Conservation (phyloP, 345 rosid genomes). For the Alliaria petiolata region DNA sequence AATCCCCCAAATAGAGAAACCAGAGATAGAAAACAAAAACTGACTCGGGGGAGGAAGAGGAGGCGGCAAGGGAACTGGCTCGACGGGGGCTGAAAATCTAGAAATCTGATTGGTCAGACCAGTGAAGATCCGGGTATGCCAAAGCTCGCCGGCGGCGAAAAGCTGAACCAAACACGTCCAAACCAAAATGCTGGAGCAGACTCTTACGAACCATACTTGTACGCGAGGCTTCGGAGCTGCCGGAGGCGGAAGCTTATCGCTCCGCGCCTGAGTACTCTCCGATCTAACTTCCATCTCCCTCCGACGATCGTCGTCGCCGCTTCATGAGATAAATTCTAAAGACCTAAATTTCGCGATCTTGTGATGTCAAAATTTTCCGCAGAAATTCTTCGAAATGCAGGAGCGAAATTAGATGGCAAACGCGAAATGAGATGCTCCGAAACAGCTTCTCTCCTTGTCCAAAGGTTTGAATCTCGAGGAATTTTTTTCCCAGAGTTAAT, state of each 20-base stretch:
- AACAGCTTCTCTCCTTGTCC: slow-evolving; percentile 16
- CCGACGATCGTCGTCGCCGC: slow-evolving; percentile 60
- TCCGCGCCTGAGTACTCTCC: slow-evolving; percentile 48
- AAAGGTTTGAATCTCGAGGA: slow-evolving; percentile 21
- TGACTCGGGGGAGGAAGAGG: slow-evolving; percentile 55
- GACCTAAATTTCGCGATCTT: slow-evolving; percentile 17
- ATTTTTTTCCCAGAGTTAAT: background rate
- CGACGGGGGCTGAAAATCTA: slow-evolving; percentile 35
- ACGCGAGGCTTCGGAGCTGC: slow-evolving; percentile 59
- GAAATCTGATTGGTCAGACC: slow-evolving; percentile 47
- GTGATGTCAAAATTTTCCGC: background rate
- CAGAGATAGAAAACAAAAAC: slow-evolving; percentile 19
- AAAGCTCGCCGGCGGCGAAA: slow-evolving; percentile 77
- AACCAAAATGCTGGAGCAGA: slow-evolving; percentile 84
- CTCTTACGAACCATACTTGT: slow-evolving; percentile 81
- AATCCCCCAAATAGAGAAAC: background rate
- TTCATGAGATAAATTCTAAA: slow-evolving; percentile 39
- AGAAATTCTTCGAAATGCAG: background rate
- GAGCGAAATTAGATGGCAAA: slow-evolving; percentile 9
- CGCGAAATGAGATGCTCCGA: slow-evolving; percentile 4
- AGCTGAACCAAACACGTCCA: slow-evolving; percentile 99
- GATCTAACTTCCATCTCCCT: slow-evolving; percentile 87
- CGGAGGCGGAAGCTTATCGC: slow-evolving; percentile 56
- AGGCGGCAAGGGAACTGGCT: slow-evolving; percentile 39
- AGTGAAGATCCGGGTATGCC: slow-evolving; percentile 65